phyloP scores from a whole-genome alignment of 169 alveolate genomes.

The Plasmodium knowlesi region DNA sequence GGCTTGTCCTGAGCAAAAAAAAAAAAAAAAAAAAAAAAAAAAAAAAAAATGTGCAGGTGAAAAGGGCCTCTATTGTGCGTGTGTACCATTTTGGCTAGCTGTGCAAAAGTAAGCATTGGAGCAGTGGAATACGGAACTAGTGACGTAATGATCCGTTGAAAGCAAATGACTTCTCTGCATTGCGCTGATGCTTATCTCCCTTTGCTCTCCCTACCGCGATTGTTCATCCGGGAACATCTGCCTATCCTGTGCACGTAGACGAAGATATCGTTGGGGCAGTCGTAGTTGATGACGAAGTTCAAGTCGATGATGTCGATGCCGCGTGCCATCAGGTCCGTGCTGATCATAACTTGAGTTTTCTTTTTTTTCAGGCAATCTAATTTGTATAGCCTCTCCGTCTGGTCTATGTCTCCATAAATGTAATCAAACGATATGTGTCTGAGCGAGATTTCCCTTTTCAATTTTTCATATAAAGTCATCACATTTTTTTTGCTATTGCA shows the following conservation, averaged over 20 bases:
- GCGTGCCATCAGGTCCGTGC: slow-evolving; percentile 98
- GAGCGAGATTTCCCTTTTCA: slow-evolving; percentile 88
- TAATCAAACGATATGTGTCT: slow-evolving; percentile 85
- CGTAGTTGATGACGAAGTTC: slow-evolving; percentile 98
- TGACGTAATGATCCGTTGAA: neutral
- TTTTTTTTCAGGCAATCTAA: slow-evolving; percentile 98
- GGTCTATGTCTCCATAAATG: slow-evolving; percentile 99
- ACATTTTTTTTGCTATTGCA: slow-evolving; percentile 98
- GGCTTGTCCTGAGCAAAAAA: slow-evolving; percentile 29
- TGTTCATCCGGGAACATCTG: slow-evolving; percentile 80
- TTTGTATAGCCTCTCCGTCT: slow-evolving; percentile 96
- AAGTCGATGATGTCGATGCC: slow-evolving; percentile 99
- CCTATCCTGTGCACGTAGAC: slow-evolving; percentile 96
- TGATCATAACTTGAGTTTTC: slow-evolving; percentile 96
- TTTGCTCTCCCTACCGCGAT: slow-evolving; percentile 38
- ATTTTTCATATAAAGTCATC: slow-evolving; percentile 92
- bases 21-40: slow-evolving; percentile 38
- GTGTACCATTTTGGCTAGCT: neutral
- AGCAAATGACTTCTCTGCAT: neutral
- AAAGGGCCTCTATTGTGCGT: neutral
- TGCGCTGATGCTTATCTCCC: neutral
- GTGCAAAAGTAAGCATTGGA: neutral
- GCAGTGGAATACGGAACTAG: neutral
- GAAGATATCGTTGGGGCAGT: slow-evolving; percentile 96
- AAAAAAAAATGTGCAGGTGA: neutral